Conservation (phyloP, 352 stramenopile genomes). For the Pythium chondricola region DNA sequence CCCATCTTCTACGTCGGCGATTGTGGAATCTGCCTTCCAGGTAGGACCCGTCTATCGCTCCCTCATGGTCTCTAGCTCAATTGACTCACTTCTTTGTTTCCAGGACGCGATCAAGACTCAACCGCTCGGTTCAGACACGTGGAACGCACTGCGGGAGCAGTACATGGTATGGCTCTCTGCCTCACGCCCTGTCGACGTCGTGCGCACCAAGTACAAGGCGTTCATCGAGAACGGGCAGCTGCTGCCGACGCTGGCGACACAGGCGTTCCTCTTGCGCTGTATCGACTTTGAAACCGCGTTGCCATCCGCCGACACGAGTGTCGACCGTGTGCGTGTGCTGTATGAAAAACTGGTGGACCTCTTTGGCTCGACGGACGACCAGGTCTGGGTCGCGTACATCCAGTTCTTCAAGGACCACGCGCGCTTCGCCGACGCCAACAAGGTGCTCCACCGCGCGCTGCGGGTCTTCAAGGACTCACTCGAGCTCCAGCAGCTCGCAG, state of each 20-base stretch:
- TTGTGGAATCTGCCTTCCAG: slow-evolving; percentile 48
- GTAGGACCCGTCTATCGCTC: slow-evolving; percentile 1
- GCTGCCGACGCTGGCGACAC: slow-evolving; percentile 49
- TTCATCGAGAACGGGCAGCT: slow-evolving; percentile 67
- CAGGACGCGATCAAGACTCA: slow-evolving; percentile 43
- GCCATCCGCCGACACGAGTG: slow-evolving; percentile 20
- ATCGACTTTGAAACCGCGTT: slow-evolving; percentile 64
- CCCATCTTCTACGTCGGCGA: slow-evolving; percentile 1
- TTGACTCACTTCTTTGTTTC: neutral
- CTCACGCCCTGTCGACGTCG: slow-evolving; percentile 25
- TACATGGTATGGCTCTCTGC: slow-evolving; percentile 54
- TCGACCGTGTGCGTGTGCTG: slow-evolving; percentile 45
- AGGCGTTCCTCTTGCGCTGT: slow-evolving; percentile 59
- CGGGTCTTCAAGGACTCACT: slow-evolving; percentile 59
- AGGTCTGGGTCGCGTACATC: slow-evolving; percentile 74
- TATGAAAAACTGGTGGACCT: slow-evolving; percentile 84
- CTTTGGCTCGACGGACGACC: slow-evolving; percentile 48
- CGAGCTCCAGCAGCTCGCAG: slow-evolving; percentile 42
- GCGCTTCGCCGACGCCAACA: slow-evolving; percentile 47
- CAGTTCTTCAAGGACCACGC: slow-evolving; percentile 39
- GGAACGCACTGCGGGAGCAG: slow-evolving; percentile 53
- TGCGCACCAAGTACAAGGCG: slow-evolving; percentile 52
- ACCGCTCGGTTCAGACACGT: slow-evolving; percentile 38
- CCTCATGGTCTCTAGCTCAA: neutral
- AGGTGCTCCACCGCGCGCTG: slow-evolving; percentile 62